Evolutionary conservation across 495 filamentous ascomycete genomes (phyloP), one percentile per base, ranked within the genome.

Genomic region (Xylaria longipes): DNA sequence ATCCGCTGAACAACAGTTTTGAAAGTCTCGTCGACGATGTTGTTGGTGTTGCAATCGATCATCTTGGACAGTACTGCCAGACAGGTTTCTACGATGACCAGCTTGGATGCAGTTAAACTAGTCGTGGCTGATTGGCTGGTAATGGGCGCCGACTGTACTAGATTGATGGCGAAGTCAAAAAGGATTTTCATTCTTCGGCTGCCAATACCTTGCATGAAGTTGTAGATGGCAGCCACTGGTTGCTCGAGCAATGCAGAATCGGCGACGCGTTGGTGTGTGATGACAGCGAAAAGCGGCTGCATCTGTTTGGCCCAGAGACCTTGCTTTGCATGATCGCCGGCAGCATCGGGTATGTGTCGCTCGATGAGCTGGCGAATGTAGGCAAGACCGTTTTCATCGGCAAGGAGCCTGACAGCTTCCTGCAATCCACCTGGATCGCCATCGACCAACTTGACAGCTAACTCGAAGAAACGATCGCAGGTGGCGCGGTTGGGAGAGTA

Each of bases 201-300:
- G 1, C 74, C 76, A 33, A 79, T 46, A 12, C 80, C 80, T 31
- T 74, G 71, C 15, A 82, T 68, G 50, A 77, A 79, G 61, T 81
- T 82, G 66, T 69, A 78, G 15, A 82, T 75, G 5, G 50, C 35
- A 15, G 78, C 76, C 17, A 79, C 75, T 58, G 78, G 67, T 50
- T 76, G 75, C 60, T 82, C 82, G 31, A 84, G 72, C 11, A 79
- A 71, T 25, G 77, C 73, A 45, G 73, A 81, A 64, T 80, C 76
- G 35, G 73, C 65, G 29, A 81, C 79, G 22, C 68, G 68, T 5
- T 69, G 41, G 37, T 82, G 76, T 1, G 80, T 82, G 31, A 82
- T 68, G 33, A 82, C 22, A 17, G 68, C 41, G 43, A 82, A 79
- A 43, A 81, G 62, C 1, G 74, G 79, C 31, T 65, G 69, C 29